These are phyloP conservation scores for Saccharomyces hybrid DNA, from an alignment of 1,139 yeast species.

Conservation along the genomic window DNA sequence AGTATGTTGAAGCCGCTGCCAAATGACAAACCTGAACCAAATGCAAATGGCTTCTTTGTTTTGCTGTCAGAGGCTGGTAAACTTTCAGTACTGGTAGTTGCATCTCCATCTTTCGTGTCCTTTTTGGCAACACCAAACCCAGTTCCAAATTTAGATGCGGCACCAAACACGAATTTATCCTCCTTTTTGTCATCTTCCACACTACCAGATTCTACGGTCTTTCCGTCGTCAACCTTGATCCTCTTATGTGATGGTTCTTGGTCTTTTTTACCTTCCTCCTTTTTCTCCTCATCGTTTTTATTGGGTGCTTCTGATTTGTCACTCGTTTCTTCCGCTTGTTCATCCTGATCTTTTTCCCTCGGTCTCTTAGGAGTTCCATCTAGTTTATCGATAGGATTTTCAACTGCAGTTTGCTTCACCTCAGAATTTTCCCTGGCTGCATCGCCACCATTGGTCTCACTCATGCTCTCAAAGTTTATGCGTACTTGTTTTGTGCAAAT, in stretches of 20 bases:
- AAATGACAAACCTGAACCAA: conserved; percentile 30
- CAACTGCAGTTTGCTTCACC: not conserved
- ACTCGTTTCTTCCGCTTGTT: conserved; percentile 3
- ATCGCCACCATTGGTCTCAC: not conserved
- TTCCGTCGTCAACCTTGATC: conserved; percentile 5
- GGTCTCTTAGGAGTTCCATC: conserved; percentile 1
- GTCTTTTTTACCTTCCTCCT: conserved; percentile 7
- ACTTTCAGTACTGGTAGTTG: not conserved
- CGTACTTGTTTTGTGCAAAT: not conserved
- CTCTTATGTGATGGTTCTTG: conserved; percentile 5
- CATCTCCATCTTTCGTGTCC: conserved; percentile 28
- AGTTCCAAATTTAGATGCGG: conserved; percentile 46
- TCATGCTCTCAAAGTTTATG: not conserved
- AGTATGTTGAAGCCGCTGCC: conserved; percentile 29
- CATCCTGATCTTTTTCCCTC: conserved; percentile 1
- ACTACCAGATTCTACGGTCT: conserved; percentile 4
- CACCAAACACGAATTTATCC: conserved; percentile 46
- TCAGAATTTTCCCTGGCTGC: not conserved
- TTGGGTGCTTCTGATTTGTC: conserved; percentile 1
- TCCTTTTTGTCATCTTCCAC: conserved; percentile 28
- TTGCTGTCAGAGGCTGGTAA: not conserved
- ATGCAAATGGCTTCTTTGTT: conserved; percentile 17
- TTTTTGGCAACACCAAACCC: conserved; percentile 54
- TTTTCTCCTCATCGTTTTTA: conserved; percentile 4
- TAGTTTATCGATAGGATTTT: not conserved